These are phyloP conservation scores for Alternaria burnsii DNA, from an alignment of 2,329 filamentous ascomycete species.

Conservation along the genomic window DNA sequence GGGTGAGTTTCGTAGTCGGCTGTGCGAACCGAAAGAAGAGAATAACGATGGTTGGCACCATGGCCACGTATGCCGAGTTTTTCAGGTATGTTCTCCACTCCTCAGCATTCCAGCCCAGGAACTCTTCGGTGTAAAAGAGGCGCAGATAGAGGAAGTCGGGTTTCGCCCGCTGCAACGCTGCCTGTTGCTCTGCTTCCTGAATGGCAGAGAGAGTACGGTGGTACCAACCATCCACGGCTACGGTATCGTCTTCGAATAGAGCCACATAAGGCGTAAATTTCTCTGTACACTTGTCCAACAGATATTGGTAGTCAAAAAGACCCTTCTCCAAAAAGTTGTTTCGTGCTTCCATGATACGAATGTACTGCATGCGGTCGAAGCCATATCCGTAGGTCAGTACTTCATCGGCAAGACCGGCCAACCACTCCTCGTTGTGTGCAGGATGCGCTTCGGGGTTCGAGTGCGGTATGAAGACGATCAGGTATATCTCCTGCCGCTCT, in stretches of 20 bases:
- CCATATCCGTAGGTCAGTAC: conserved; percentile 53
- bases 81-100: conserved; percentile 51
- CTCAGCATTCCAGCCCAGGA: conserved; percentile 57
- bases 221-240: conserved; percentile 60
- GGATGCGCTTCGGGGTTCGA: conserved; percentile 53
- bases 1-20: conserved; percentile 29
- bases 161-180: conserved; percentile 28
- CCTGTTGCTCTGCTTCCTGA: conserved; percentile 43
- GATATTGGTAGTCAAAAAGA: conserved; percentile 56
- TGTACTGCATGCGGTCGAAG: conserved; percentile 44
- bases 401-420: conserved; percentile 51
- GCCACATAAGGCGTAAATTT: conserved; percentile 52
- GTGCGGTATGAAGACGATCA: conserved; percentile 58
- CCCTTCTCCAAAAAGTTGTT: conserved; percentile 51
- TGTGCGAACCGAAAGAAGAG: conserved; percentile 36
- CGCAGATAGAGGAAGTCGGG: conserved; percentile 55
- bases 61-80: conserved; percentile 40
- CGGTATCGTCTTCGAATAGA: conserved; percentile 59
- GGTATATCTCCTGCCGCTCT: conserved; percentile 54
- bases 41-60: conserved; percentile 30
- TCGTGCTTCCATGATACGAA: conserved; percentile 43
- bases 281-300: conserved; percentile 53
- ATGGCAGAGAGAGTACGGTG: conserved; percentile 52
- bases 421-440: conserved; percentile 54
- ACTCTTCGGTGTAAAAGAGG: conserved; percentile 58